Percentiles rank a stretch among this genome's conserved stretches.
phyloP scores from a whole-genome alignment of 768 basidiomycete genomes.

The Rhodotorula sphaerocarpa region DNA sequence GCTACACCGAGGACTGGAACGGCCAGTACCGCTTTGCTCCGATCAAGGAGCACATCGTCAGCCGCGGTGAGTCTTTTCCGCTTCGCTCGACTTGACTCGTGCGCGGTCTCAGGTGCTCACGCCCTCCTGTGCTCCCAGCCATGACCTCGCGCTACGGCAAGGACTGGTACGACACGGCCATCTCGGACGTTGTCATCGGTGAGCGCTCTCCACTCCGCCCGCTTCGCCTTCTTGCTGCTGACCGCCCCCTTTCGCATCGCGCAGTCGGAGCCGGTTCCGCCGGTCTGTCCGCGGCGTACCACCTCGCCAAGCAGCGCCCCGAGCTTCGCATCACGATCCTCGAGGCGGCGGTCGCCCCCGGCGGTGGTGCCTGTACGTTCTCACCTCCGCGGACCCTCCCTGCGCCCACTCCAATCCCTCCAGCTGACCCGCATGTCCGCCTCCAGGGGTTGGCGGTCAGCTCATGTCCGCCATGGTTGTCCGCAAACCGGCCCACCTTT shows the following conservation, averaged over 20 bases:
- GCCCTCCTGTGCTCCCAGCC: conserved; percentile 37
- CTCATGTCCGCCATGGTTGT: conserved; percentile 74
- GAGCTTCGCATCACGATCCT: conserved; percentile 61
- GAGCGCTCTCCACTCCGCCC: neutral
- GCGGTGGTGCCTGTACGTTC: conserved; percentile 44
- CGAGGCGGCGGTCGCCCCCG: conserved; percentile 71
- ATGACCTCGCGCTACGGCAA: conserved; percentile 74
- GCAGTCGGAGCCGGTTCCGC: conserved; percentile 59
- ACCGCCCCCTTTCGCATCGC: no score
- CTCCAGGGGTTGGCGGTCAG: conserved; percentile 44
- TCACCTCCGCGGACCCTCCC: neutral
- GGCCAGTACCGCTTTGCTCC: neutral
- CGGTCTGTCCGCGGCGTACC: conserved; percentile 66
- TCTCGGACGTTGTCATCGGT: conserved; percentile 64
- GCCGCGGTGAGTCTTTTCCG: conserved; percentile 48
- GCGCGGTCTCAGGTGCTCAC: neutral
- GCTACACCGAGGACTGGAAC: neutral
- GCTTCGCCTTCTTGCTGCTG: neutral
- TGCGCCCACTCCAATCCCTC: neutral
- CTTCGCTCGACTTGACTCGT: neutral
- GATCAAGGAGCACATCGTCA: conserved; percentile 57
- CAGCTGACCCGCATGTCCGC: conserved; percentile 41
- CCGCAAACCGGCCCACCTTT: conserved; percentile 65
- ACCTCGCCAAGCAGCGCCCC: conserved; percentile 58
- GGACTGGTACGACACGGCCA: conserved; percentile 62